phyloP scores from a whole-genome alignment of 495 filamentous ascomycete genomes.

The Pyrenopolyporus hunteri region DNA sequence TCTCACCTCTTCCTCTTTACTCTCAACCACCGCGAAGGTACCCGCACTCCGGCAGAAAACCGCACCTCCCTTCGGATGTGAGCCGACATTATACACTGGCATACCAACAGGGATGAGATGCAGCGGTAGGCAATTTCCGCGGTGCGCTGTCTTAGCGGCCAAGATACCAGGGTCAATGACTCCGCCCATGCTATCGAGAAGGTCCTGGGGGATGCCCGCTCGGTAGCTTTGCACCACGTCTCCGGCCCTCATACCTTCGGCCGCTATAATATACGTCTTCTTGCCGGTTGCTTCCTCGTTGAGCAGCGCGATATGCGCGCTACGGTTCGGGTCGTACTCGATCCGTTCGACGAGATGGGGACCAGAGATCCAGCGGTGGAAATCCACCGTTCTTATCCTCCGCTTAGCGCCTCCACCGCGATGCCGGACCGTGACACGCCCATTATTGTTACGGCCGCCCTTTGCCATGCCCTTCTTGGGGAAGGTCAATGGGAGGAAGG shows the following conservation, averaged over 20 bases:
- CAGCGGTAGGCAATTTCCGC: conserved; percentile 92
- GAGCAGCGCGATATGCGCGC: conserved; percentile 89
- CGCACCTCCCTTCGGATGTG: conserved; percentile 70
- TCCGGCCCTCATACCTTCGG: conserved; percentile 90
- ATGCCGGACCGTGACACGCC: conserved; percentile 85
- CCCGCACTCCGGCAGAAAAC: conserved; percentile 95
- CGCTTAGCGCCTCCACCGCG: conserved; percentile 89
- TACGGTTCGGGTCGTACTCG: conserved; percentile 93
- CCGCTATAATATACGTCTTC: conserved; percentile 89
- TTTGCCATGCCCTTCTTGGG: conserved; percentile 89
- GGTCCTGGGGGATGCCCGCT: conserved; percentile 79
- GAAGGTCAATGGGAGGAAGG: conserved; percentile 81
- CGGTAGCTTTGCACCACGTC: conserved; percentile 92
- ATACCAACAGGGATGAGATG: conserved; percentile 94
- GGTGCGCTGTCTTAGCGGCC: conserved; percentile 89
- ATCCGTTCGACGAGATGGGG: conserved; percentile 89
- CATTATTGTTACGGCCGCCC: conserved; percentile 89
- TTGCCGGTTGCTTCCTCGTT: conserved; percentile 68
- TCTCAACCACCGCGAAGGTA: conserved; percentile 83
- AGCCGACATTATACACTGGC: conserved; percentile 87
- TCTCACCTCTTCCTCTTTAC: conserved; percentile 76
- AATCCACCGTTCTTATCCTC: conserved; percentile 90
- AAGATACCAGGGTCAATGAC: conserved; percentile 90
- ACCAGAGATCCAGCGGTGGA: conserved; percentile 73
- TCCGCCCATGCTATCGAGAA: conserved; percentile 90